These are phyloP conservation scores for Trematosphaeria pertusa DNA, from an alignment of 2,329 filamentous ascomycete genomes.

Conservation along the genomic window DNA sequence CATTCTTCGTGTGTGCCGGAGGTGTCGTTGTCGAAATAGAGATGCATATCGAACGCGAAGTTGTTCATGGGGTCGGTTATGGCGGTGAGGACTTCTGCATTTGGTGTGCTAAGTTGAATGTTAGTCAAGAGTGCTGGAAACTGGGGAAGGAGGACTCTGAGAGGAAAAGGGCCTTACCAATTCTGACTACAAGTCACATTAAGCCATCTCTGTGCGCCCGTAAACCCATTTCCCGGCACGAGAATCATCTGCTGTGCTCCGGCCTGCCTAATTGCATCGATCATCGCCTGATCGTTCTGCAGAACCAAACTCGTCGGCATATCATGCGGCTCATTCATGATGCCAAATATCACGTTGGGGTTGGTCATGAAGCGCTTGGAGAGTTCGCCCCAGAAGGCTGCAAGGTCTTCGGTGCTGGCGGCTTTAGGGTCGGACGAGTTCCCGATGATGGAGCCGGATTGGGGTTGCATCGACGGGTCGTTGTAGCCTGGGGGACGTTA, in stretches of 20 bases:
- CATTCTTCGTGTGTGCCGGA: slow-evolving; percentile 55
- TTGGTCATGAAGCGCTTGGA: slow-evolving; percentile 51
- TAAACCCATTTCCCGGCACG: slow-evolving; percentile 59
- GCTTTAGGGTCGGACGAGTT: slow-evolving; percentile 54
- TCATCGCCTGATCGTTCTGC: slow-evolving; percentile 57
- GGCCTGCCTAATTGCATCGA: slow-evolving; percentile 53
- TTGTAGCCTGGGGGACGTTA: slow-evolving; percentile 56
- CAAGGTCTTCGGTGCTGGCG: slow-evolving; percentile 57
- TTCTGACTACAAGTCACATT: slow-evolving; percentile 30
- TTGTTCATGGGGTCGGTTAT: slow-evolving; percentile 58
- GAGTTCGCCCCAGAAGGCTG: slow-evolving; percentile 58
- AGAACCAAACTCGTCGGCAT: slow-evolving; percentile 57
- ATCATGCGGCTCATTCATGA: slow-evolving; percentile 61
- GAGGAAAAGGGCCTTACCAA: too few species aligned
- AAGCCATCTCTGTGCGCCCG: slow-evolving; percentile 58
- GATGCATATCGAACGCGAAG: slow-evolving; percentile 60
- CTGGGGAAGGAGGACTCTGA: too few species aligned
- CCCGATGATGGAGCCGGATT: slow-evolving; percentile 58
- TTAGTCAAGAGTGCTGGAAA: too few species aligned
- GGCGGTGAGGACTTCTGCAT: slow-evolving; percentile 47
- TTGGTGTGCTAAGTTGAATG: slow-evolving; percentile 49
- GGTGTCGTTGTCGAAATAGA: slow-evolving; percentile 60
- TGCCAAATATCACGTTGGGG: slow-evolving; percentile 58
- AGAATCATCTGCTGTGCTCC: slow-evolving; percentile 58
- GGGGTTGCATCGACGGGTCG: slow-evolving; percentile 58